Base-by-base conservation (phyloP, 176 grass and related monocot species). In the Bothriochloa decipiens region DNA sequence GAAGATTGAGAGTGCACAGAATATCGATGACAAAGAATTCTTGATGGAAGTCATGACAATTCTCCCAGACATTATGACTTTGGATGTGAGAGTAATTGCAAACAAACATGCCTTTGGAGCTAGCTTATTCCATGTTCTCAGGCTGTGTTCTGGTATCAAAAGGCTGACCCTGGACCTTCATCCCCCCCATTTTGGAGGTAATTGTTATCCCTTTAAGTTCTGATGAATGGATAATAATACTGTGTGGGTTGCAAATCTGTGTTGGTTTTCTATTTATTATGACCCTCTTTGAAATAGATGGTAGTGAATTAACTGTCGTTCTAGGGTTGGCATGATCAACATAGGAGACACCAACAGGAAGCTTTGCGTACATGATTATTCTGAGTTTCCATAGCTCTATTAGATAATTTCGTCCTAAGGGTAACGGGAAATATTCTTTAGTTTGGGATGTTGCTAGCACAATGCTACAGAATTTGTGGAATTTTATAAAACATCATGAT, bases 21-120 rank as follows among this genome's bases (percentile, higher is more conserved):
- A 58, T 0, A 75, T 87, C 25, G 12, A 8, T 35, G 22, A 26
- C 36, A 0, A 36, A 7, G 8, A 4, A 20, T 68, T 82, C 71
- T 46, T 87, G 25, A 67, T 76, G 71, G 71, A 82, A 46, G 47
- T 81, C 13, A 87, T 82, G 78, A 69, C 26, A 58, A 25, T 42
- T 18, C 85, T 82, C 36, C 85, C 85, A 36, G 26, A 22, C 9
- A 8, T 69, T 26, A 27, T 16, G 39, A 6, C 3, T 25, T 57
- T 87, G 63, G 0, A 8, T 4, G 17, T 86, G 61, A n/a, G 0
- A 13, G 6, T 87, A 43, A 17, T 37, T 4, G 7, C 71, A 82
- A 61, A 61, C 0, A 78, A 72, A 45, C 43, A 45, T 45, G 10
- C 43, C 43, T 45, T 45, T 45, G 42, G 42, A 1, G 8, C 75